phyloP scores from a whole-genome alignment of 2,329 filamentous ascomycete species.

The Fusarium illudens region DNA sequence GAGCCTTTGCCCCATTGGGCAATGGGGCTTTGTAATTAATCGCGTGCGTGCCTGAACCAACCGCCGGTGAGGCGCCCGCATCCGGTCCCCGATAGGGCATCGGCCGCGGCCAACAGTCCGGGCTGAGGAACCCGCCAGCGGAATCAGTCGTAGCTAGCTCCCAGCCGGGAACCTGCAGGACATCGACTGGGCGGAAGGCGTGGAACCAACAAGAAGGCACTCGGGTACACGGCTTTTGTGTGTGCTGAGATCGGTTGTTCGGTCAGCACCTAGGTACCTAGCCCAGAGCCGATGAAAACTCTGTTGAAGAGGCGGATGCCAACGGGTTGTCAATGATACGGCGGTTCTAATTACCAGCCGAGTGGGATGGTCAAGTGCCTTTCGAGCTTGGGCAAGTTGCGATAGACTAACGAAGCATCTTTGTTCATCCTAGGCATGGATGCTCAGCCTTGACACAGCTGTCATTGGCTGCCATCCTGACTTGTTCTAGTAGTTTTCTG shows the following conservation, averaged over 20 bases:
- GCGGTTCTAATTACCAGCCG: not conserved
- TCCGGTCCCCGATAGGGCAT: not conserved
- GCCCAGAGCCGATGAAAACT: not conserved
- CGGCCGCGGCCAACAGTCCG: not conserved
- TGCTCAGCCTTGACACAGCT: not conserved
- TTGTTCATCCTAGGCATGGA: not conserved
- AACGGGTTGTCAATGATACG: not conserved
- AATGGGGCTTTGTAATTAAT: not conserved
- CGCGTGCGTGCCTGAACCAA: not conserved
- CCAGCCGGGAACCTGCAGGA: not conserved
- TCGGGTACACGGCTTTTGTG: not conserved
- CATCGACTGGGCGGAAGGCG: not conserved
- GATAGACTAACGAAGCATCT: not conserved
- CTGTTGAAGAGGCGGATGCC: not conserved
- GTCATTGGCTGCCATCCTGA: not conserved
- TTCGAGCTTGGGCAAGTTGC: not conserved
- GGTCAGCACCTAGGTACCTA: too few relatives aligned
- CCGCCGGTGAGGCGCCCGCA: slow-evolving; percentile 2
- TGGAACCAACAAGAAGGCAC: not conserved
- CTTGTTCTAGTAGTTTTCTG: not conserved
- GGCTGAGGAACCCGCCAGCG: not conserved
- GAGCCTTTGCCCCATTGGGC: not conserved
- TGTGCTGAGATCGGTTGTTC: not conserved
- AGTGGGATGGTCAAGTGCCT: not conserved
- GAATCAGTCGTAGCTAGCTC: not conserved